Evolutionary conservation across 306 rosid genomes (phyloP).

Genomic region (Echinosophora koreensis): DNA sequence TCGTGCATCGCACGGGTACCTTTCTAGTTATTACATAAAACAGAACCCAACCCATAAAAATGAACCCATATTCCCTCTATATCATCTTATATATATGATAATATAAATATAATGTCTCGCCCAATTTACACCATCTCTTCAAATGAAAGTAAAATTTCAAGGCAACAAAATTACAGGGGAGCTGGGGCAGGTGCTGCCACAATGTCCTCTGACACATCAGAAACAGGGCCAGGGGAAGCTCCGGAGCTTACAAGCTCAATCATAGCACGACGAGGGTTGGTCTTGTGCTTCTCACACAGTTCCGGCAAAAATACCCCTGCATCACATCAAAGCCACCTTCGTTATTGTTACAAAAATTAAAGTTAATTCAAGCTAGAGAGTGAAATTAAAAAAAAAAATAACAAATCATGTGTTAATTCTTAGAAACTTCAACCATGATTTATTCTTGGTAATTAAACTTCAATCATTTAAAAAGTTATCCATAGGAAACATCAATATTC

Average conservation of each 20-base stretch:
- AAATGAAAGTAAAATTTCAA: constrained; percentile 18
- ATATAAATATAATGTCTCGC: neutral
- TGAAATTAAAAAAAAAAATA: neutral
- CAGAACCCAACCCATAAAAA: constrained; percentile 13
- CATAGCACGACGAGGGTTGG: constrained; percentile 77
- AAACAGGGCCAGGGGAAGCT: constrained; percentile 61
- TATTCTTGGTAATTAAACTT: constrained; percentile 8
- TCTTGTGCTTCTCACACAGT: constrained; percentile 63
- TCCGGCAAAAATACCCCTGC: constrained; percentile 80
- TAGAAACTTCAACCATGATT: neutral
- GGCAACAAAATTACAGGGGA: constrained; percentile 28
- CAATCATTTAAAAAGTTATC: constrained; percentile 3
- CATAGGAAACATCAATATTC: neutral
- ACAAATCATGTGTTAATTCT: neutral
- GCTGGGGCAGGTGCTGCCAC: constrained; percentile 41
- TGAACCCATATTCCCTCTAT: constrained; percentile 11
- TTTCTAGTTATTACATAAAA: neutral
- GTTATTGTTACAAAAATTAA: neutral
- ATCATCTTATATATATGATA: neutral
- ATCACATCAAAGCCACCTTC: constrained; percentile 17
- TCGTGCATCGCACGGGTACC: too few relatives aligned
- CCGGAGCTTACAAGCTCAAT: constrained; percentile 71
- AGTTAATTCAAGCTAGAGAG: too few relatives aligned
- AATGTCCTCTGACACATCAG: constrained; percentile 39
- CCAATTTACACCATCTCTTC: constrained; percentile 15